Evolutionary conservation across 169 alveolate species (phyloP), one percentile per base, ranked within the genome.

Genomic region (Nephromyces sp.): DNA sequence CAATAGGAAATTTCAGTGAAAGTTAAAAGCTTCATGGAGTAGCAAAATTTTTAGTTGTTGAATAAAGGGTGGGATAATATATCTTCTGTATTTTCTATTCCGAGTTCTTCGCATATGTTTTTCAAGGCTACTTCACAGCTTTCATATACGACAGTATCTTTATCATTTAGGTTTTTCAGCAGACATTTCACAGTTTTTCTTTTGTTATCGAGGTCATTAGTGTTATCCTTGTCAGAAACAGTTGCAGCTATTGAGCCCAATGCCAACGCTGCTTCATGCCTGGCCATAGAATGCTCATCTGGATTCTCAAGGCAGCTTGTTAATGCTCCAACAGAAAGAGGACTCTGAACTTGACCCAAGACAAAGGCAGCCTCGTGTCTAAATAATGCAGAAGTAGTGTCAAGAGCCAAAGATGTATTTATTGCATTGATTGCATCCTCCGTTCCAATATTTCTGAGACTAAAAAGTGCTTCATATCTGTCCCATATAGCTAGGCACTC

Each of bases 331-430:
- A 77, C 79, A 6, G 69, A 70, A 2, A 77, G 67, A 32, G 53
- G 1, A 25, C 80, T 66, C 31, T 78, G 89, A 5, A 83, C 25
- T 63, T 83, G 90, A 6, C 88, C 88, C 27, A 83, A 51, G 25
- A 83, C 88, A 84, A 83, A 83, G 22, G 90, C 88, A 31, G 79
- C 76, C 79, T 83, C 88, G 61, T 83, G 88, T 67, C 86, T 74
- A 53, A 83, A 83, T 21, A 83, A 79, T 1, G 80, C 88, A 0
- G 90, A 83, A 1, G 71, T 32, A 2, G 62, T 28, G 32, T 83
- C 85, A 25, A n/a, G 31, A 27, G 0, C 27, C 51, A 75, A 33
- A 27, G 62, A 8, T 25, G 62, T 21, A 8, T 15, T 21, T n/a
- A 62, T n/a, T 15, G 68, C 68, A 8, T 62, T 57, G 15, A 62